Base-by-base conservation (phyloP, 768 basidiomycete genomes). In the Podaxis sp. region DNA sequence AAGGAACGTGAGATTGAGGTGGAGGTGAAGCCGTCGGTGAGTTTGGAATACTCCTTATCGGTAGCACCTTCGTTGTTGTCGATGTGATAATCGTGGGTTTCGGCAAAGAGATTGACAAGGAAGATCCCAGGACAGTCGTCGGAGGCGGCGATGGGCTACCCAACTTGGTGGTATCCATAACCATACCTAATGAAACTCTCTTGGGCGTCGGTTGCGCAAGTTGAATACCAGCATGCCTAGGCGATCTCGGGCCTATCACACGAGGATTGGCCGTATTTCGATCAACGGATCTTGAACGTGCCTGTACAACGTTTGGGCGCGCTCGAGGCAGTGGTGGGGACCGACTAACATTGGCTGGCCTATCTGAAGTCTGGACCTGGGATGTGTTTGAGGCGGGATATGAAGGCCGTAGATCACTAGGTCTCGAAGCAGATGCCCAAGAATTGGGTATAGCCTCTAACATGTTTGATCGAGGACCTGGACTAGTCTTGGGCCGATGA, bases 371-470 rank as follows among this genome's bases (percentile, higher is more conserved):
- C 19, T 57, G 56, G 22, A 17, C 12, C 28, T 33, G 57, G 24
- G 59, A 15, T 17, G 30, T 13, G 1, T 42, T 38, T 2, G 48
- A 22, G 33, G 30, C 12, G 28, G 54, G 61, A 19, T 49, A 56
- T 30, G 17, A 17, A 30, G 61, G 61, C 17, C 61, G 61, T 7
- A 63, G 28, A 56, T 63, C 61, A 36, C 61, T 63, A 2, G 61
- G 61, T 42, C 54, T 44, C 4, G 61, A 63, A 28, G 61, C 61
- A 46, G 61, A 62, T 19, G 61, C 61, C 61, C 61, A 63, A 6
- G 61, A 63, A 28, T 40, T 51, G 28, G 61, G 61, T 8, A 63
- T 57, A 33, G 61, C 61, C 24, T 63, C 61, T 13, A 63, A 55
- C 24, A 12, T 40, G 30, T 61, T 63, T 3, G 33, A 9, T 6